Conservation (phyloP, 176 grass and related monocot genomes). For the Elaeis guineensis region DNA sequence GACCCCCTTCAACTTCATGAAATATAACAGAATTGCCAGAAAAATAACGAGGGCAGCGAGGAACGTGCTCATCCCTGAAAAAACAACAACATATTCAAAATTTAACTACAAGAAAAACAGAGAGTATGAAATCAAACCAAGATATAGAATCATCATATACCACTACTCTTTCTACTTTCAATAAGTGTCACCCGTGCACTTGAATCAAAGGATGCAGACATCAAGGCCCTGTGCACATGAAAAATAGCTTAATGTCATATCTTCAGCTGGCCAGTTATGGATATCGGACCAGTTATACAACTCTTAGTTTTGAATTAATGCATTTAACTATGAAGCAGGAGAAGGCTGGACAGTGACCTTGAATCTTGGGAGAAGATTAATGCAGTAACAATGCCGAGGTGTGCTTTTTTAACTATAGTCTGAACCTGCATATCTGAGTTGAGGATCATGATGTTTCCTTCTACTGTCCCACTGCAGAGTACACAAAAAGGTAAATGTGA, state of each 20-base stretch:
- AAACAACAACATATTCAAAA: constrained; percentile 21
- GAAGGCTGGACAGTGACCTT: constrained; percentile 32
- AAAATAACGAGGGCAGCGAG: constrained; percentile 50
- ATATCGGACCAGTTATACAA: neutral
- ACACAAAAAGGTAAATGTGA: constrained; percentile 16
- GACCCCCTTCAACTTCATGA: constrained; percentile 41
- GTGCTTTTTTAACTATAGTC: constrained; percentile 73
- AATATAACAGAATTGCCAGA: constrained; percentile 66
- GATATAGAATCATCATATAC: constrained; percentile 22
- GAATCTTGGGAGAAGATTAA: constrained; percentile 72
- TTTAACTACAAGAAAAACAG: constrained; percentile 3
- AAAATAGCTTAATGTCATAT: neutral
- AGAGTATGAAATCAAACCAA: constrained; percentile 12
- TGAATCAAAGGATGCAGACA: constrained; percentile 88
- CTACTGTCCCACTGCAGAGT: constrained; percentile 56
- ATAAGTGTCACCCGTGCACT: constrained; percentile 70
- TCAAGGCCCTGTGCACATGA: constrained; percentile 42
- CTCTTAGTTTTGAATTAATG: constrained; percentile 1
- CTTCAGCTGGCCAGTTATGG: neutral
- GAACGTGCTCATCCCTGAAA: constrained; percentile 51
- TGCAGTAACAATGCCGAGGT: constrained; percentile 76
- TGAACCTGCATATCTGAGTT: constrained; percentile 46
- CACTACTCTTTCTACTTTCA: constrained; percentile 34
- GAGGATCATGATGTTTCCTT: constrained; percentile 57
- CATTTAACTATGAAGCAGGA: constrained; percentile 6